Evolutionary conservation across 2,329 filamentous ascomycete species (phyloP).

Genomic region (Aureobasidium sp.): DNA sequence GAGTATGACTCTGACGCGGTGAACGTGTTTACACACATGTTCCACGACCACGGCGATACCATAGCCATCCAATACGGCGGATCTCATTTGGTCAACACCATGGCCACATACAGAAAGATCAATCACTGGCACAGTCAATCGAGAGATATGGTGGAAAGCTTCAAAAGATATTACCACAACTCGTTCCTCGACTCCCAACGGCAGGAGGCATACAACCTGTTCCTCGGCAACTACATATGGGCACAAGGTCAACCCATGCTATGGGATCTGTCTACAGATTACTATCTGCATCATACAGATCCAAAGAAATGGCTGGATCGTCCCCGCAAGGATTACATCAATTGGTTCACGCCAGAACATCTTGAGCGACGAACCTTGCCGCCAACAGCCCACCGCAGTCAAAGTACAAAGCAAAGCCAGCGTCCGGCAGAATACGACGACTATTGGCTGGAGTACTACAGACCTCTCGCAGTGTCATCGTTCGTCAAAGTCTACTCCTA

Average conservation of each 20-base stretch:
- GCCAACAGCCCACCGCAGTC: constrained; percentile 31
- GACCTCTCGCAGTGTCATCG: constrained; percentile 76
- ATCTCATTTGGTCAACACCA: constrained; percentile 95
- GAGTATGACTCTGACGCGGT: constrained; percentile 94
- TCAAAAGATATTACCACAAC: constrained; percentile 98
- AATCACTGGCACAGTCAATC: constrained; percentile 99
- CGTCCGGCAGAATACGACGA: constrained; percentile 57
- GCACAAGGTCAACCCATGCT: constrained; percentile 83
- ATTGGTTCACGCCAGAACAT: constrained; percentile 74
- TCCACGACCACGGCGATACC: constrained; percentile 93
- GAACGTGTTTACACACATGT: constrained; percentile 94
- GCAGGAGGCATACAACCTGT: constrained; percentile 96
- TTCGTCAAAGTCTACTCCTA: constrained; percentile 89
- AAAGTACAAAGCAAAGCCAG: background rate
- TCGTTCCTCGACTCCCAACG: constrained; percentile 96
- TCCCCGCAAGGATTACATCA: constrained; percentile 62
- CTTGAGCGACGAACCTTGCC: constrained; percentile 57
- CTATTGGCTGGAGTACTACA: constrained; percentile 97
- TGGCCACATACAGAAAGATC: constrained; percentile 98
- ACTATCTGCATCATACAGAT: constrained; percentile 87
- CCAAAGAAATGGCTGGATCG: constrained; percentile 64
- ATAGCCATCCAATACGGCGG: constrained; percentile 97
- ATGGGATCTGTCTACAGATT: constrained; percentile 92
- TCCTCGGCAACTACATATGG: constrained; percentile 93
- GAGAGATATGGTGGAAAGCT: constrained; percentile 97